Conservation (phyloP, 192 early-diverging fungal genomes). For the Coemansia sp. region DNA sequence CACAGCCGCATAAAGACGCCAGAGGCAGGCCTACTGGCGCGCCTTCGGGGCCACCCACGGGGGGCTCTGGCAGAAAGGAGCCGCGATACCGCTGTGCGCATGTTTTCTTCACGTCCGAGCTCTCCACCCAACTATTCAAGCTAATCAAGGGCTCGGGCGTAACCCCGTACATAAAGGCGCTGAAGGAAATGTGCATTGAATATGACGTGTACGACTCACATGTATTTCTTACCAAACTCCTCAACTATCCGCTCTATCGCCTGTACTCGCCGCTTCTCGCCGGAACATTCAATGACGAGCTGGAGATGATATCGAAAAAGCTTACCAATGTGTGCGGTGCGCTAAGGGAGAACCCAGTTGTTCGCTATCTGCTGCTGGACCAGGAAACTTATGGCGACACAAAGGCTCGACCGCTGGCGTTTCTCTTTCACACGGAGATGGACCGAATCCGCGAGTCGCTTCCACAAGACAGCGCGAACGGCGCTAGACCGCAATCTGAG, state of each 20-base stretch:
- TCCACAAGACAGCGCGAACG: conserved; percentile 56
- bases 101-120: conserved; percentile 55
- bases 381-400: conserved; percentile 63
- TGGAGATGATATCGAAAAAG: conserved; percentile 61
- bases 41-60: not conserved
- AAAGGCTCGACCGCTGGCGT: conserved; percentile 76
- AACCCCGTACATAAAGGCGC: conserved; percentile 41
- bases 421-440: conserved; percentile 79
- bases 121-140: conserved; percentile 43
- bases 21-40: conserved; percentile 12
- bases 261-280: conserved; percentile 55
- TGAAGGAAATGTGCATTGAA: conserved; percentile 58
- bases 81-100: conserved; percentile 48
- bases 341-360: conserved; percentile 87
- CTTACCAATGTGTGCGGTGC: conserved; percentile 84
- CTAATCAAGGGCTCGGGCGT: conserved; percentile 37
- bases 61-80: conserved; percentile 10
- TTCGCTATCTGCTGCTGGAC: conserved; percentile 87
- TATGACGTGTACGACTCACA: conserved; percentile 41
- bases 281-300: conserved; percentile 44
- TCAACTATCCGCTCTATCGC: conserved; percentile 51
- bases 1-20: not conserved
- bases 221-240: conserved; percentile 47
- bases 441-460: conserved; percentile 74
- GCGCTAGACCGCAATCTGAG: conserved; percentile 62